Base-by-base conservation (phyloP, 1,139 yeast species). In the Magnusiomyces clavatus region DNA sequence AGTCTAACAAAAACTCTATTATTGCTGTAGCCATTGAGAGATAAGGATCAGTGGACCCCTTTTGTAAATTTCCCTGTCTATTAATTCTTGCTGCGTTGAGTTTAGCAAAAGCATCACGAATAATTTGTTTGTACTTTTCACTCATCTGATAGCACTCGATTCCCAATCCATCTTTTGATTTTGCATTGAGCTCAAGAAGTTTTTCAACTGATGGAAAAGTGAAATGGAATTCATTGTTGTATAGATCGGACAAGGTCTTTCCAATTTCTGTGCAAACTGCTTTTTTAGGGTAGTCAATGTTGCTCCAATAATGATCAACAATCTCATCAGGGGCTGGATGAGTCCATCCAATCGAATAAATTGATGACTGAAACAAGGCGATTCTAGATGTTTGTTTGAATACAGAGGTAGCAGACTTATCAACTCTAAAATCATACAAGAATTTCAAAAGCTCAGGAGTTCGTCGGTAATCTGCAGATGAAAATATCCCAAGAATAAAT, bases 221-320 rank as follows among this genome's bases (percentile, higher is more conserved):
- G 42, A 80, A 82, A 38, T 74, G 71, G 50, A 80, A 77, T 56
- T 78, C 76, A 16, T 77, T 72, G 56, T 77, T 74, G 8, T 84
- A 74, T 19, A 84, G 62, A 3, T 77, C 77, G 3, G 83, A 78
- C 54, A 89, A 66, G 31, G 85, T 71, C 3, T 80, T 73, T 0
- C 94, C 95, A 54, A 86, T 74, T 52, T 83, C 84, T 31, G 78
- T 80, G 39, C 97, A 76, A 2, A 89, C 89, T 13, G 81, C 80
- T 55, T 83, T 86, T 61, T 86, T 85, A n/a, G 84, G 83, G 63
- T 86, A 88, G 2, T 77, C 77, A 53, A 80, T 64, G 16, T 72
- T 63, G 10, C 53, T 57, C 62, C 81, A 71, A 56, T 85, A 71
- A 56, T 77, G 68, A 0, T 75, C 69, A 44, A 83, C 62, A 2